phyloP scores from a whole-genome alignment of 345 rosid species.

The Boechera stricta region DNA sequence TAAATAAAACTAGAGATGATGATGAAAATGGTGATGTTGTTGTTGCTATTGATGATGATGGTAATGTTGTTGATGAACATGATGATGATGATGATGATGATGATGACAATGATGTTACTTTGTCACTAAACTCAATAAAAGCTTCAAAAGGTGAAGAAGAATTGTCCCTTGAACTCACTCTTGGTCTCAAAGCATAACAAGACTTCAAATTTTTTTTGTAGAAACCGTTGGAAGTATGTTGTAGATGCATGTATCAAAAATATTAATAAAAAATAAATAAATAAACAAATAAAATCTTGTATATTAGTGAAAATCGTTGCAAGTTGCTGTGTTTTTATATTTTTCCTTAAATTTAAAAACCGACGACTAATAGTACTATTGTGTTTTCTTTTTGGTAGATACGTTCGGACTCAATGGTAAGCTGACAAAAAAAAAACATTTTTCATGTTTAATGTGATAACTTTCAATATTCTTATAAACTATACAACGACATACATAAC shows the following conservation, averaged over 20 bases:
- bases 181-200: conserved; percentile 28
- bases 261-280: not conserved
- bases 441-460: not conserved
- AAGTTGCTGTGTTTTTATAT: not conserved
- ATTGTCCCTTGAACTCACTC: conserved; percentile 44
- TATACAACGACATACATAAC: not conserved
- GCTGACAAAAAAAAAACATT: no score
- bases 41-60: conserved; percentile 8
- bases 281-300: not conserved
- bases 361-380: not conserved
- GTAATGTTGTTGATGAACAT: conserved; percentile 1
- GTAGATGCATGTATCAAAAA: conserved; percentile 10
- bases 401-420: not conserved
- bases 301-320: conserved; percentile 5
- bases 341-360: not conserved
- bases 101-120: conserved; percentile 9
- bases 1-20: conserved; percentile 24
- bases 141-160: conserved; percentile 23
- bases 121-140: conserved; percentile 26
- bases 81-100: not conserved
- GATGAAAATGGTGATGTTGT: conserved; percentile 18
- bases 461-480: not conserved
- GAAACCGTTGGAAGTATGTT: conserved; percentile 15
- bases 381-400: not conserved
- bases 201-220: not conserved